Evolutionary conservation across 768 basidiomycete genomes (phyloP).

Genomic region (Collybia nuda): DNA sequence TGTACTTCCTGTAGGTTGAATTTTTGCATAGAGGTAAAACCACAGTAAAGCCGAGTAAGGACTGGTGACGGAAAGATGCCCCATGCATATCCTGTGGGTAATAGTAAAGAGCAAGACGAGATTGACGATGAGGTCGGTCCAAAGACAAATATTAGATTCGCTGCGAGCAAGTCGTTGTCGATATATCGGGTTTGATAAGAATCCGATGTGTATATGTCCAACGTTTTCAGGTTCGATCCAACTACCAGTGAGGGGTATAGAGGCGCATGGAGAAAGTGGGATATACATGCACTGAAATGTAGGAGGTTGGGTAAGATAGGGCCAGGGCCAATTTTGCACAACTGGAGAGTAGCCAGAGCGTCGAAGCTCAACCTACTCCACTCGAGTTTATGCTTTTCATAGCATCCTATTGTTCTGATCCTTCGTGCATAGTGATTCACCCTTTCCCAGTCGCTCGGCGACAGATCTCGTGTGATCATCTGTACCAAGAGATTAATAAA

Average conservation of each 20-base stretch:
- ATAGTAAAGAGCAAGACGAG: background rate
- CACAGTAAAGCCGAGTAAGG: background rate
- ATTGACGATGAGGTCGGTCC: background rate
- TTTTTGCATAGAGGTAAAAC: background rate
- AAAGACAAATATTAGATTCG: background rate
- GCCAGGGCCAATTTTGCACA: background rate
- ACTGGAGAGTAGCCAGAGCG: background rate
- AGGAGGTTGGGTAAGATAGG: conserved; percentile 4
- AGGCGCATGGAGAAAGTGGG: background rate
- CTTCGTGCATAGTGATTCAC: conserved; percentile 3
- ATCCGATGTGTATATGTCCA: background rate
- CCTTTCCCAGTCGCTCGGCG: conserved; percentile 6
- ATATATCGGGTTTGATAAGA: background rate
- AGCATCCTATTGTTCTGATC: conserved; percentile 4
- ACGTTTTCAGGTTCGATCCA: background rate
- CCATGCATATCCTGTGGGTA: background rate
- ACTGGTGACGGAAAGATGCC: background rate
- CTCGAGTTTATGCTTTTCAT: too few species aligned
- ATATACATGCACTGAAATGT: background rate
- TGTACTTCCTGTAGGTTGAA: background rate
- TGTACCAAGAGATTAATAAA: background rate
- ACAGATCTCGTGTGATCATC: background rate
- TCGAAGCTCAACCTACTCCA: too few species aligned
- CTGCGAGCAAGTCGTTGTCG: background rate
- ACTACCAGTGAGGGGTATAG: conserved; percentile 2